These are phyloP conservation scores for Neonectria faginata DNA, from an alignment of 2,329 filamentous ascomycete species.

Conservation along the genomic window DNA sequence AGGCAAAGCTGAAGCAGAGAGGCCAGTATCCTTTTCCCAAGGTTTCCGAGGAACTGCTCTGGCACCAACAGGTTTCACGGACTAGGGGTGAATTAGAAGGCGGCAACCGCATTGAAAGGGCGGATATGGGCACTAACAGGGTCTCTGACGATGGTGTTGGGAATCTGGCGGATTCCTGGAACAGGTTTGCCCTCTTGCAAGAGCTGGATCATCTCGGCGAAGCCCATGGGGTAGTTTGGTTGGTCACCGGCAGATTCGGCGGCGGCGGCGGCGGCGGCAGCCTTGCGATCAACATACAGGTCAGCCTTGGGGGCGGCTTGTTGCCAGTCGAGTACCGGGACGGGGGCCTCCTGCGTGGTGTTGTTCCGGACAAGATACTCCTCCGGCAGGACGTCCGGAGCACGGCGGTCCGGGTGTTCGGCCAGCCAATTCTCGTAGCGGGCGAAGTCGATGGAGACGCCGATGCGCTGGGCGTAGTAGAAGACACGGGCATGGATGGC, in stretches of 20 bases:
- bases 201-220: constrained; percentile 86
- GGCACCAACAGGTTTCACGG: constrained; percentile 61
- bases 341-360: constrained; percentile 13
- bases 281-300: constrained; percentile 57
- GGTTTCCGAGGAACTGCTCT: constrained; percentile 69
- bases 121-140: constrained; percentile 63
- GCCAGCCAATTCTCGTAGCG: constrained; percentile 75
- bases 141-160: constrained; percentile 79
- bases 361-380: constrained; percentile 43
- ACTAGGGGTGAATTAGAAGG: constrained; percentile 47
- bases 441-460: constrained; percentile 71
- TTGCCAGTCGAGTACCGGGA: constrained; percentile 58
- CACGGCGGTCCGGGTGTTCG: constrained; percentile 47
- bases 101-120: background rate
- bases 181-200: constrained; percentile 86
- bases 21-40: constrained; percentile 75
- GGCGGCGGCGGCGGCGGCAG: constrained; percentile 5
- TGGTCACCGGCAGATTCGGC: constrained; percentile 51
- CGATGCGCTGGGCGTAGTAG: constrained; percentile 68
- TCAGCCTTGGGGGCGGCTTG: constrained; percentile 61
- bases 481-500: constrained; percentile 75
- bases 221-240: constrained; percentile 83
- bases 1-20: constrained; percentile 32
- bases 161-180: constrained; percentile 88
- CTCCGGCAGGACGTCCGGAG: constrained; percentile 53